Conservation (phyloP, 1,139 yeast genomes). For the Suhomyces atakaporum region DNA sequence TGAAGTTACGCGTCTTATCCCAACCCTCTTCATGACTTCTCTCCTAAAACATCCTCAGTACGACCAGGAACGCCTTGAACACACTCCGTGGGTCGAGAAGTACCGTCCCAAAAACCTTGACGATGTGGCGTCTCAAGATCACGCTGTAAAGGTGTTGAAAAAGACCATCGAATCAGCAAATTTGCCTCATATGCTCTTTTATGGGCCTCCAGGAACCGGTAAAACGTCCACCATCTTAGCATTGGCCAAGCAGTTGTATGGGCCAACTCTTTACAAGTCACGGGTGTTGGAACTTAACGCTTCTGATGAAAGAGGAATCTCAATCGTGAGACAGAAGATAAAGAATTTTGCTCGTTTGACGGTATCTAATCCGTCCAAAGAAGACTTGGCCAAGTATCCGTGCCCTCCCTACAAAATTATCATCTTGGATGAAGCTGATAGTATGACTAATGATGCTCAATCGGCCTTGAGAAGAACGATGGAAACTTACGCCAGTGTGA, state of each 20-base stretch:
- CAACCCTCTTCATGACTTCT: no score
- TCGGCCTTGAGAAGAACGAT: slow-evolving; percentile 92
- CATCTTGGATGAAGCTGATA: slow-evolving; percentile 93
- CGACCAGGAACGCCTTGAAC: slow-evolving; percentile 47
- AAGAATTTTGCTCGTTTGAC: slow-evolving; percentile 89
- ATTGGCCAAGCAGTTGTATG: slow-evolving; percentile 80
- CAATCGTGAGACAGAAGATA: slow-evolving; percentile 89
- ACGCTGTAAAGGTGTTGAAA: slow-evolving; percentile 82
- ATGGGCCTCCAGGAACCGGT: slow-evolving; percentile 98
- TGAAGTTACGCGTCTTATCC: no score
- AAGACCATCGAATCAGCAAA: slow-evolving; percentile 78
- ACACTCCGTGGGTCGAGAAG: slow-evolving; percentile 80
- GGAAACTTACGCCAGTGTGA: slow-evolving; percentile 90
- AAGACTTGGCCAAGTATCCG: slow-evolving; percentile 72
- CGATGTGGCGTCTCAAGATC: slow-evolving; percentile 91
- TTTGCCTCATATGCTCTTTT: slow-evolving; percentile 92
- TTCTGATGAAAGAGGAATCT: slow-evolving; percentile 94
- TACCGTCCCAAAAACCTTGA: slow-evolving; percentile 80
- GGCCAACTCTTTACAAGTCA: slow-evolving; percentile 63
- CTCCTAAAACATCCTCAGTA: slow-evolving; percentile 29
- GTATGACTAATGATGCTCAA: slow-evolving; percentile 98
- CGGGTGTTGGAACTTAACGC: slow-evolving; percentile 93
- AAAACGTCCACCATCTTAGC: slow-evolving; percentile 93
- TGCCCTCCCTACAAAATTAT: slow-evolving; percentile 93
- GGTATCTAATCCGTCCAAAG: slow-evolving; percentile 75